A percentile compares a stretch with the other conserved stretches of the same genome.
Conservation (phyloP, 148 eudicot genomes). For the Limonium bicolor region DNA sequence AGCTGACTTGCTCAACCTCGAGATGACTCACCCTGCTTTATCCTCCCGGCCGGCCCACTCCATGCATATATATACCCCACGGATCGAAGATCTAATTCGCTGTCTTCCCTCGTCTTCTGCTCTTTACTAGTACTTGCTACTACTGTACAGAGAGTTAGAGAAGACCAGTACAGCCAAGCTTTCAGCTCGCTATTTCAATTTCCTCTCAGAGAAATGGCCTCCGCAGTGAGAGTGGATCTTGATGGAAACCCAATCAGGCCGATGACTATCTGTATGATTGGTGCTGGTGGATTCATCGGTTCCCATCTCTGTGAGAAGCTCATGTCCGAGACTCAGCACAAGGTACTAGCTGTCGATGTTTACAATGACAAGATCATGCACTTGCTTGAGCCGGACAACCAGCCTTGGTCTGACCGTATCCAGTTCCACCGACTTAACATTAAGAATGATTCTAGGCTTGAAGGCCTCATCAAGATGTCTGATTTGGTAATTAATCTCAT, state of each 20-base stretch:
- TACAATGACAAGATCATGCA: constrained; percentile 90
- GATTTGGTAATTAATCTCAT: constrained; percentile 44
- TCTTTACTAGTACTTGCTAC: too few relatives aligned
- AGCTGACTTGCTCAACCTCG: too few relatives aligned
- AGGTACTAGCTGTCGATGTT: constrained; percentile 73
- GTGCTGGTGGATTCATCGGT: constrained; percentile 93
- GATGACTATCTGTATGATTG: constrained; percentile 82
- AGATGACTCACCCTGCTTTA: too few relatives aligned
- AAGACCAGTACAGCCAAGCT: too few relatives aligned
- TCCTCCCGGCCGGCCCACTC: too few relatives aligned
- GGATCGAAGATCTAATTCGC: too few relatives aligned
- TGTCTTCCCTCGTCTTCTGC: too few relatives aligned
- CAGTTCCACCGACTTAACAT: constrained; percentile 77
- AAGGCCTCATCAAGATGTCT: constrained; percentile 82
- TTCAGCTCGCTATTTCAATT: too few relatives aligned
- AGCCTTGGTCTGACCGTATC: constrained; percentile 49
- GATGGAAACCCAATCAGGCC: constrained; percentile 59
- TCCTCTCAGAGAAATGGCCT: constrained; percentile 24
- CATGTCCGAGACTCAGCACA: constrained; percentile 67
- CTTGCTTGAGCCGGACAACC: constrained; percentile 49
- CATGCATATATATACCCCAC: too few relatives aligned
- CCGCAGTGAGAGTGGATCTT: constrained; percentile 55
- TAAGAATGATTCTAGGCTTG: constrained; percentile 84
- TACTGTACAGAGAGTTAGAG: too few relatives aligned
- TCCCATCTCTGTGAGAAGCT: constrained; percentile 85